Base-by-base conservation (phyloP, 768 basidiomycete species). In the Tulasnella sp. region DNA sequence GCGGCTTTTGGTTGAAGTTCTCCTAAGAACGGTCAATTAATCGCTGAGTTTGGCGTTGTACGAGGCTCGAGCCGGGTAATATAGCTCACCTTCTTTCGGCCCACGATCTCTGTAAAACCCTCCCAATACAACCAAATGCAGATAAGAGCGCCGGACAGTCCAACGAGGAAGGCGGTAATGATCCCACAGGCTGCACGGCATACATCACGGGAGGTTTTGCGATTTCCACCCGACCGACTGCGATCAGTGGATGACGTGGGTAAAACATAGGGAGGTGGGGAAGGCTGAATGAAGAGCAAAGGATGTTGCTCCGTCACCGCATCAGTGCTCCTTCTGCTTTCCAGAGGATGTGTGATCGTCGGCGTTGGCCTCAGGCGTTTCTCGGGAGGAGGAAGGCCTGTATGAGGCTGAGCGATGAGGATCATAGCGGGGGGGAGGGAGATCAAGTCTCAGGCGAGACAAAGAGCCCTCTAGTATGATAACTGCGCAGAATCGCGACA, bases 351-450 rank as follows among this genome's bases (percentile, higher is more conserved):
- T 31, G 31, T 69, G 31, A 0, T 69, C 31, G 34, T 37, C 4
- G 64, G 31, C 60, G 31, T 34, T 69, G 64, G 64, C 64, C 31
- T 69, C 6, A 69, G 64, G 64, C 64, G 64, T 69, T 69, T 69
- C 34, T 69, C 64, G 34, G 20, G 12, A 31, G 31, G 4, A 37
- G 64, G 64, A 37, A 69, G 64, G 28, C 64, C 64, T 31, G 64
- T 69, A 69, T 69, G 64, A 69, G 64, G 64, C 37, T 69, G 64
- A 37, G 64, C 64, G 64, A 69, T 69, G 64, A 69, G 64, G 64
- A 69, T 69, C 64, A 69, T 69, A 31, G 64, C 12, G 28, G 64
- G 64, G 44, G 18, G 60, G 64, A 69, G 34, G 28, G 64, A 69
- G 64, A 37, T 69, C 31, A 69, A 69, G 64, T 69, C 64, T 69